phyloP scores from a whole-genome alignment of 2,329 filamentous ascomycete species.

The Pseudogymnoascus sp. region DNA sequence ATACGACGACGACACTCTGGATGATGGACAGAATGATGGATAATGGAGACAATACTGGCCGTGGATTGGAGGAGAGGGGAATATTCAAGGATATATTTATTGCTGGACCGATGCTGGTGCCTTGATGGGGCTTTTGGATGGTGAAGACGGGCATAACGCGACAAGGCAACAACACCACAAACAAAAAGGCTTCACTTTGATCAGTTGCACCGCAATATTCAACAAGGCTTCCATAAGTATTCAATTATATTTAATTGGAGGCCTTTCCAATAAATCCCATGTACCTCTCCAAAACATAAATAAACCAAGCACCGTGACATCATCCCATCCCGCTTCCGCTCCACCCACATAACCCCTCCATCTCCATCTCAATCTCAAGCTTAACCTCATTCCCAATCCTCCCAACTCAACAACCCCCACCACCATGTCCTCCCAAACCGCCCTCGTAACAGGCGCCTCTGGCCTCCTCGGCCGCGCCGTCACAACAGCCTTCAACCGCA shows the following conservation, averaged over 20 bases:
- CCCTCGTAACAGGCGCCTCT: conserved; percentile 74
- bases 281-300: neutral
- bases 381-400: neutral
- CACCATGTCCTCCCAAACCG: conserved; percentile 37
- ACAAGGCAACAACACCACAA: neutral
- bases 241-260: neutral
- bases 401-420: conserved; percentile 11
- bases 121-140: neutral
- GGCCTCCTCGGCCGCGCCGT: conserved; percentile 78
- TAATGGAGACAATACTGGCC: neutral
- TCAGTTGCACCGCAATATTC: neutral
- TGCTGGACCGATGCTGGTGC: neutral
- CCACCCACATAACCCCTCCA: neutral
- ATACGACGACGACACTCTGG: neutral
- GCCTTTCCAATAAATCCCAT: neutral
- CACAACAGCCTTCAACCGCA: conserved; percentile 57
- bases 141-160: neutral
- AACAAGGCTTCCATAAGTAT: neutral
- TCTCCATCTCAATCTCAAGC: neutral
- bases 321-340: neutral
- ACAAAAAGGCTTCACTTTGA: neutral
- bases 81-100: neutral
- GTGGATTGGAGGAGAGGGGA: neutral
- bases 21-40: neutral
- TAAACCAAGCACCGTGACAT: neutral